Conservation (phyloP, 371 early-diverging fungal genomes). For the Mortierella sp. region DNA sequence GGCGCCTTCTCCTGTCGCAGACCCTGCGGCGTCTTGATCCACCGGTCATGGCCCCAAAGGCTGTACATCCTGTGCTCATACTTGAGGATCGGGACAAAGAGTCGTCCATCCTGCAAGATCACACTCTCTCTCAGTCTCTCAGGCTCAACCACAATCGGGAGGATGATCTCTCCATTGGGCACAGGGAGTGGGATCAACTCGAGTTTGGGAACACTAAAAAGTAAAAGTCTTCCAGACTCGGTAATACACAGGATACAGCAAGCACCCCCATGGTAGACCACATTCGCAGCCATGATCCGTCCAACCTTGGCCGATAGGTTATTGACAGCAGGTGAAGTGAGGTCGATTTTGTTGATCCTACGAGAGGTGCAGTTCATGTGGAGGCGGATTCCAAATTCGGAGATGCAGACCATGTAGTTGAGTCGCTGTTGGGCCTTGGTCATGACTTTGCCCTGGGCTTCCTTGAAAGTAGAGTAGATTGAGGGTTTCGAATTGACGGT, state of each 20-base stretch:
- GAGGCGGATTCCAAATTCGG: constrained; percentile 37
- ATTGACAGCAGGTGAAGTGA: constrained; percentile 1
- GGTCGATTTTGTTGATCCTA: constrained; percentile 45
- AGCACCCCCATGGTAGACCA: constrained; percentile 35
- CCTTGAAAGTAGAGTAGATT: constrained; percentile 34
- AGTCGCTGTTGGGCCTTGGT: constrained; percentile 45
- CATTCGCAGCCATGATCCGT: constrained; percentile 47
- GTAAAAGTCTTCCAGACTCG: constrained; percentile 35
- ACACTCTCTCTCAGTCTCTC: constrained; percentile 51
- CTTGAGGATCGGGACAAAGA: constrained; percentile 62
- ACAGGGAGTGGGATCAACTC: constrained; percentile 41
- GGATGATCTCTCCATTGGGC: constrained; percentile 21
- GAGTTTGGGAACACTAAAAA: constrained; percentile 51
- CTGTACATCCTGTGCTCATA: constrained; percentile 64
- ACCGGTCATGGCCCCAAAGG: constrained; percentile 42
- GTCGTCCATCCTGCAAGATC: constrained; percentile 64
- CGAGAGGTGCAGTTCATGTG: constrained; percentile 57
- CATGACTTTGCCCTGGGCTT: constrained; percentile 45
- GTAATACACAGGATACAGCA: constrained; percentile 47
- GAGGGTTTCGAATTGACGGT: constrained; percentile 1
- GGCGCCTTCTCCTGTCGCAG: constrained; percentile 20
- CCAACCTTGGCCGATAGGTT: constrained; percentile 15
- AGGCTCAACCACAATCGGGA: constrained; percentile 44
- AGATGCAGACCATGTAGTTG: constrained; percentile 44
- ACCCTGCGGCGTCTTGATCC: constrained; percentile 33